These are phyloP conservation scores for Thelonectria discophora DNA, from an alignment of 2,329 filamentous ascomycete species.

Conservation along the genomic window DNA sequence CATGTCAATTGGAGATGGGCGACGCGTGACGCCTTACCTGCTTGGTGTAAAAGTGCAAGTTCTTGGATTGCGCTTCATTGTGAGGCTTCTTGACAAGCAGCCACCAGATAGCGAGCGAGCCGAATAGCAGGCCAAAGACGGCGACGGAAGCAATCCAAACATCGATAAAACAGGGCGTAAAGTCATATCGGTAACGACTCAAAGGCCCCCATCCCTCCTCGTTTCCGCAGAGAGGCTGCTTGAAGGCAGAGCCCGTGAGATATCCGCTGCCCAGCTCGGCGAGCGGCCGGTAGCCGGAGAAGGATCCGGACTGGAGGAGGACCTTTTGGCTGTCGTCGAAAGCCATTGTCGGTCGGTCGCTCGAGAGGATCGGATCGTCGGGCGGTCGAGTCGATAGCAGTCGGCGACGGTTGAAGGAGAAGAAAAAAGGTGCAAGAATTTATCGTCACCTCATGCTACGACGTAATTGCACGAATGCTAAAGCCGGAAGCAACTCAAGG, in stretches of 20 bases:
- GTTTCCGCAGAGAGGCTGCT: slow-evolving; percentile 85
- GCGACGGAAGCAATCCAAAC: slow-evolving; percentile 84
- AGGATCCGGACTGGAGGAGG: slow-evolving; percentile 66
- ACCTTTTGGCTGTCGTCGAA: slow-evolving; percentile 54
- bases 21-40: slow-evolving; percentile 63
- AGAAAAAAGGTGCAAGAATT: background rate
- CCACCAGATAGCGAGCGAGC: slow-evolving; percentile 81
- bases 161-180: slow-evolving; percentile 97
- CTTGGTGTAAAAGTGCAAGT: slow-evolving; percentile 94
- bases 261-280: slow-evolving; percentile 66
- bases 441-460: slow-evolving; percentile 21
- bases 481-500: slow-evolving; percentile 3
- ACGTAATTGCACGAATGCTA: slow-evolving; percentile 8
- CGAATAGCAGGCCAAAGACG: slow-evolving; percentile 79
- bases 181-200: slow-evolving; percentile 87
- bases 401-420: background rate
- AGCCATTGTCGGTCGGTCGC: slow-evolving; percentile 46
- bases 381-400: slow-evolving; percentile 12
- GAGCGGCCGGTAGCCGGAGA: slow-evolving; percentile 64
- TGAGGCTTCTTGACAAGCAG: slow-evolving; percentile 75
- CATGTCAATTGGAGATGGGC: background rate
- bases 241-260: slow-evolving; percentile 61
- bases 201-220: slow-evolving; percentile 94
- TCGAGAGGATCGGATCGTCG: slow-evolving; percentile 10
- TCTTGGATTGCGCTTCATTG: slow-evolving; percentile 71